These are phyloP conservation scores for Eugenia klotzschiana DNA, from an alignment of 441 rosid genomes.

Conservation along the genomic window DNA sequence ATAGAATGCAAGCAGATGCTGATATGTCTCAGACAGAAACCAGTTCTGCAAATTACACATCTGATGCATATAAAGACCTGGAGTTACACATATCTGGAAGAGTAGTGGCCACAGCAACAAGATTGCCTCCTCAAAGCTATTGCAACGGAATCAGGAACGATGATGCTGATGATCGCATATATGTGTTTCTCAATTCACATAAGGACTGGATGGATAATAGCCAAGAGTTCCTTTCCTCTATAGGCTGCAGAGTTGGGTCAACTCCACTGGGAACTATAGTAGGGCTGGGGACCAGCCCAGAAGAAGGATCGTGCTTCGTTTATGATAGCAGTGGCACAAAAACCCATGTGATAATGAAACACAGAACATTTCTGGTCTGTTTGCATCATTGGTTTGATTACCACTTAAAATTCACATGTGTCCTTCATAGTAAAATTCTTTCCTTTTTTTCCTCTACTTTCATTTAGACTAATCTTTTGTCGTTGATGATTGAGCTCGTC, in stretches of 20 bases:
- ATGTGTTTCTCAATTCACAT: slow-evolving; percentile 49
- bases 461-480: neutral
- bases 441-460: neutral
- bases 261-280: slow-evolving; percentile 55
- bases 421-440: neutral
- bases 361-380: slow-evolving; percentile 74
- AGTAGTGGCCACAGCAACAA: slow-evolving; percentile 62
- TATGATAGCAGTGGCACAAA: slow-evolving; percentile 54
- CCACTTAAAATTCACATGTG: neutral
- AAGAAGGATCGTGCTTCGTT: slow-evolving; percentile 78
- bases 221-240: slow-evolving; percentile 7
- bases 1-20: slow-evolving; percentile 13
- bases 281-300: slow-evolving; percentile 63
- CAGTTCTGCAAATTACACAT: slow-evolving; percentile 11
- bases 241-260: slow-evolving; percentile 15
- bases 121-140: slow-evolving; percentile 50
- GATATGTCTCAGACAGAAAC: slow-evolving; percentile 16
- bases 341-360: slow-evolving; percentile 82
- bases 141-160: slow-evolving; percentile 15
- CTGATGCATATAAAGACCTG: slow-evolving; percentile 76
- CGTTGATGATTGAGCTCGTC: neutral
- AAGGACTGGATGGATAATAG: slow-evolving; percentile 11
- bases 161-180: slow-evolving; percentile 50
- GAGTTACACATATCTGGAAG: slow-evolving; percentile 70
- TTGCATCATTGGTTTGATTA: slow-evolving; percentile 15